Evolutionary conservation across 768 basidiomycete species (phyloP), one percentile per base, ranked within the genome.

Genomic region (Filobasidium wieringae): DNA sequence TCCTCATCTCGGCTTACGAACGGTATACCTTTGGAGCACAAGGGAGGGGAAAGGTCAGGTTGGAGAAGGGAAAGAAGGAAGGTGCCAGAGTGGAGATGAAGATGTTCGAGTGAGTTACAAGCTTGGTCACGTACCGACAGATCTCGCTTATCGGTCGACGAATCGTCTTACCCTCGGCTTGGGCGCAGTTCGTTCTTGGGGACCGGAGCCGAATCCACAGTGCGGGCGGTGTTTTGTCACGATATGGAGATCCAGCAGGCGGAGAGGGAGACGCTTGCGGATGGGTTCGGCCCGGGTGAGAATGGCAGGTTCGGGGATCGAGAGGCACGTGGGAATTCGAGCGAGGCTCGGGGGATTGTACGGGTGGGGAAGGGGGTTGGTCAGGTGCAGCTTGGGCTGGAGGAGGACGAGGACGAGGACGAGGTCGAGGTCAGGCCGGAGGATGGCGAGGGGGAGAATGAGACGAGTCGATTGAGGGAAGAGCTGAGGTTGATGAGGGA

Each of bases 1-100:
- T 91, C 30, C 68, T 78, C 51, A 90, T 95, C 58, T 82, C 81
- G 7, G 67, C 84, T 9, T 90, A 91, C 71, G 91, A 95, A 73
- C 80, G 89, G 1, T 81, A 61, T 57, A 47, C 50, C 12, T 71
- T 65, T 51, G 60, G 58, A 3, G 19, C 45, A 14, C 58, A 52
- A 51, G 11, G 43, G 29, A 29, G 19, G 4, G 50, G 22, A 5
- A 5, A 12, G 8, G 37, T 15, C 52, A 7, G n/a, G n/a, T n/a
- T n/a, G n/a, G n/a, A n/a, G n/a, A n/a, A n/a, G n/a, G n/a, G n/a
- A n/a, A n/a, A n/a, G n/a, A n/a, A n/a, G n/a, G n/a, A n/a, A n/a
- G n/a, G n/a, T n/a, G n/a, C 45, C 15, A 49, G 14, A n/a, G 14
- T 26, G 2, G 27, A 24, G 24, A 15, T 14, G 15, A 29, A n/a